Conservation (phyloP, 768 basidiomycete genomes). For the Kwoniella pini region DNA sequence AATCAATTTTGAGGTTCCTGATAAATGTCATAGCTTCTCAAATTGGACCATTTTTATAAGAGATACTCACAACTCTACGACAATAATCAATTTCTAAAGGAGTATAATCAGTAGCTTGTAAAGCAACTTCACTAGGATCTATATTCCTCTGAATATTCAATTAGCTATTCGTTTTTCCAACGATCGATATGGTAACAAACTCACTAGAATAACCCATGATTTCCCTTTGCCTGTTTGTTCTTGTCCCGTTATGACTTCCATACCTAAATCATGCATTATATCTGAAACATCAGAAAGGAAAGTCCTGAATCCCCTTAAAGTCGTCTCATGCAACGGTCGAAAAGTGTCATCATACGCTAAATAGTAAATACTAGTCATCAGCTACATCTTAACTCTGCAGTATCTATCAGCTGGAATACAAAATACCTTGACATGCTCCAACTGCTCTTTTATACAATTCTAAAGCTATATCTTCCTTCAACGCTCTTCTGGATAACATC, state of each 20-base stretch:
- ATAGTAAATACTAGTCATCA: neutral
- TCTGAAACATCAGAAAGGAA: constrained; percentile 34
- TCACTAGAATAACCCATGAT: constrained; percentile 40
- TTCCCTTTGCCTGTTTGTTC: constrained; percentile 35
- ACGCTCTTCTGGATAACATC: constrained; percentile 40
- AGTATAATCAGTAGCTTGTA: constrained; percentile 38
- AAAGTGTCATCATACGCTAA: constrained; percentile 25
- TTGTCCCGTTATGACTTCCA: constrained; percentile 32
- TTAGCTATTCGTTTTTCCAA: too few species aligned
- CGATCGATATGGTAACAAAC: constrained; percentile 6
- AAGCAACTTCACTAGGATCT: constrained; percentile 31
- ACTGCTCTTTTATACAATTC: constrained; percentile 48
- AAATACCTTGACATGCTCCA: constrained; percentile 38
- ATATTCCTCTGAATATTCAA: constrained; percentile 46
- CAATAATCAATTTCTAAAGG: constrained; percentile 45
- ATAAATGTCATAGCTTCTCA: too few species aligned
- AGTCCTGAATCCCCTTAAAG: constrained; percentile 18
- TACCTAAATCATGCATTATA: constrained; percentile 36
- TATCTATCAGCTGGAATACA: too few species aligned
- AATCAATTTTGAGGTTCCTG: too few species aligned
- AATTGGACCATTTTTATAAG: neutral
- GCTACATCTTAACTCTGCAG: neutral
- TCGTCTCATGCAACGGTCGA: constrained; percentile 20
- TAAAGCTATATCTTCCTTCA: constrained; percentile 36
- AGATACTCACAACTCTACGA: constrained; percentile 40